A percentile compares a stretch with the other conserved stretches of the same genome.
Conservation (phyloP, 2,329 filamentous ascomycete species). For the Colletotrichum sp. region DNA sequence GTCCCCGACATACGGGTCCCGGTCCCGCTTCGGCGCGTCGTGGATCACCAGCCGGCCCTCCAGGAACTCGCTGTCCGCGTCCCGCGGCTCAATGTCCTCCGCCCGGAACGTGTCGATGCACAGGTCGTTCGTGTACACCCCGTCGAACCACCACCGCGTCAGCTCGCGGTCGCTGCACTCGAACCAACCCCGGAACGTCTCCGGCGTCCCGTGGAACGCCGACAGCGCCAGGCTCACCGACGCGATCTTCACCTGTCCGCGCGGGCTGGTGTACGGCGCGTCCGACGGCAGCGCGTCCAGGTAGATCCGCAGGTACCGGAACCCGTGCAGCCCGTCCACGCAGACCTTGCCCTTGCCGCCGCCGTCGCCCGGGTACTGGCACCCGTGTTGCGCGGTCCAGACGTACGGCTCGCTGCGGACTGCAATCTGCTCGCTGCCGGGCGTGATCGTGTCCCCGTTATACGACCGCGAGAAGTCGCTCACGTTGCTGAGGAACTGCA, state of each 20-base stretch:
- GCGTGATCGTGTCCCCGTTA: slow-evolving; percentile 41
- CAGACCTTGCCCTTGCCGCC: slow-evolving; percentile 44
- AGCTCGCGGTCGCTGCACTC: slow-evolving; percentile 54
- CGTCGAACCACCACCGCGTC: slow-evolving; percentile 59
- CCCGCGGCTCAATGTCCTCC: slow-evolving; percentile 54
- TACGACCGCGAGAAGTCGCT: slow-evolving; percentile 56
- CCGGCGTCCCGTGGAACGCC: slow-evolving; percentile 50
- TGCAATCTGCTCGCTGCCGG: slow-evolving; percentile 55
- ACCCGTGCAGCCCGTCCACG: slow-evolving; percentile 57
- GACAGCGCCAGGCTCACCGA: slow-evolving; percentile 47
- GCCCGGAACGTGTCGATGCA: slow-evolving; percentile 48
- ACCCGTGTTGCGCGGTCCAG: slow-evolving; percentile 51
- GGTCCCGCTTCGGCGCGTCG: slow-evolving; percentile 57
- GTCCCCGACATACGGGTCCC: slow-evolving; percentile 59
- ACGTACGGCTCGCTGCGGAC: slow-evolving; percentile 44
- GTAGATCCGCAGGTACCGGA: slow-evolving; percentile 55
- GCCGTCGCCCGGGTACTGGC: slow-evolving; percentile 31
- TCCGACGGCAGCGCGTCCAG: slow-evolving; percentile 49
- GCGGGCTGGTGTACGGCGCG: slow-evolving; percentile 45
- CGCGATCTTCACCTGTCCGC: slow-evolving; percentile 47
- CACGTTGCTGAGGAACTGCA: slow-evolving; percentile 45
- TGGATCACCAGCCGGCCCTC: slow-evolving; percentile 50
- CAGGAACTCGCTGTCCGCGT: slow-evolving; percentile 46
- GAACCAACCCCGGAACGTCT: slow-evolving; percentile 56
- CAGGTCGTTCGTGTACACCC: slow-evolving; percentile 57